Conservation (phyloP, 768 basidiomycete genomes). For the Ephemerocybe angulata region DNA sequence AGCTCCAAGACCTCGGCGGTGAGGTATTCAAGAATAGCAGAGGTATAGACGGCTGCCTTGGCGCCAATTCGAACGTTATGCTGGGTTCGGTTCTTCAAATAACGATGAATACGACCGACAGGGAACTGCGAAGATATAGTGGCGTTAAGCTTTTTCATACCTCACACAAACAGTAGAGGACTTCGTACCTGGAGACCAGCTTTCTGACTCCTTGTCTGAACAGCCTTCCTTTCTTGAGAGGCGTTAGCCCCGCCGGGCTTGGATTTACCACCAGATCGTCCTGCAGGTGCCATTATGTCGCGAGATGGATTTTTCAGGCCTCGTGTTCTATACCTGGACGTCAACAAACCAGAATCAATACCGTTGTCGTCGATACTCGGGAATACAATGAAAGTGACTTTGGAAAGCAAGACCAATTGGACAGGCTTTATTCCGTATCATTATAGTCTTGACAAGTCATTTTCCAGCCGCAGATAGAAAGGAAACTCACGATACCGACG, state of each 20-base stretch:
- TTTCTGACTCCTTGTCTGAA: slow-evolving; percentile 74
- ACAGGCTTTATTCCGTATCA: neutral
- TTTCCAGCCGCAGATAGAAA: slow-evolving; percentile 3
- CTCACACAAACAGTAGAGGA: neutral
- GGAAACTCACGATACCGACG: slow-evolving; percentile 32
- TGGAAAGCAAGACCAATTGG: too few relatives aligned
- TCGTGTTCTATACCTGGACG: neutral
- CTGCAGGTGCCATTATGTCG: slow-evolving; percentile 12
- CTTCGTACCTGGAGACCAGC: slow-evolving; percentile 78
- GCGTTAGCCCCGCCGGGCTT: neutral
- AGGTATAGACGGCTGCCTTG: slow-evolving; percentile 97
- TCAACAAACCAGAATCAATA: neutral
- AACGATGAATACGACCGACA: slow-evolving; percentile 96
- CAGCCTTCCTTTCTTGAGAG: slow-evolving; percentile 29
- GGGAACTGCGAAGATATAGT: slow-evolving; percentile 62
- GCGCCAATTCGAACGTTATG: slow-evolving; percentile 95
- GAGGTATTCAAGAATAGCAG: slow-evolving; percentile 92
- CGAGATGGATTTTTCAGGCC: neutral
- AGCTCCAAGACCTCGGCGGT: slow-evolving; percentile 96
- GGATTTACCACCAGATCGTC: slow-evolving; percentile 10
- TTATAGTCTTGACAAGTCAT: neutral
- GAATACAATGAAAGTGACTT: neutral
- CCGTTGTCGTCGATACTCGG: slow-evolving; percentile 1
- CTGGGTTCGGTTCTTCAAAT: slow-evolving; percentile 86
- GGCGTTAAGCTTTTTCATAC: neutral